These are phyloP conservation scores for Sonneratia alba DNA, from an alignment of 345 rosid species.

Conservation along the genomic window DNA sequence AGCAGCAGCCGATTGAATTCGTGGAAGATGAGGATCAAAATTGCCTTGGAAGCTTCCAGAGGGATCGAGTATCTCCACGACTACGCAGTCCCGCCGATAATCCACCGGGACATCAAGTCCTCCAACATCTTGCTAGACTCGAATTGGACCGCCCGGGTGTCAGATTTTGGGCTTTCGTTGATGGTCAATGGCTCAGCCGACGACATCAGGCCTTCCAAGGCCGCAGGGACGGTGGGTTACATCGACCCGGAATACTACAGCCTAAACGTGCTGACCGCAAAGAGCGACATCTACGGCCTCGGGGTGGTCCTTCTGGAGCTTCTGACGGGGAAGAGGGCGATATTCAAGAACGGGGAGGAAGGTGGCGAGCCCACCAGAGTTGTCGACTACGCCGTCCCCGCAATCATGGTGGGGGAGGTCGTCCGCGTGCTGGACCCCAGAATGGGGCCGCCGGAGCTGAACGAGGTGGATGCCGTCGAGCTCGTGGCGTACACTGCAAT, in stretches of 20 bases:
- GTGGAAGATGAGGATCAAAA: slow-evolving; percentile 37
- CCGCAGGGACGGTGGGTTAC: slow-evolving; percentile 47
- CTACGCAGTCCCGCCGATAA: slow-evolving; percentile 41
- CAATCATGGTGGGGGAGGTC: slow-evolving; percentile 18
- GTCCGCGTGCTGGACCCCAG: slow-evolving; percentile 24
- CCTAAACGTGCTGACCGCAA: slow-evolving; percentile 31
- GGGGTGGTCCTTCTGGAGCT: slow-evolving; percentile 40
- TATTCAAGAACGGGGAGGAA: slow-evolving; percentile 22
- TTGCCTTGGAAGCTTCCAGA: slow-evolving; percentile 36
- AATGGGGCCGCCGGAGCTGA: slow-evolving; percentile 16
- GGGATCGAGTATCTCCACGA: slow-evolving; percentile 42
- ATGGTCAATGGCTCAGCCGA: slow-evolving; percentile 28
- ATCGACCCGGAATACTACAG: slow-evolving; percentile 47
- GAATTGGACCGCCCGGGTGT: slow-evolving; percentile 33
- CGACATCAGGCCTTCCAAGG: slow-evolving; percentile 28
- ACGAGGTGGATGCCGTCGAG: slow-evolving; percentile 35
- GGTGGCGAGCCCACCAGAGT: slow-evolving; percentile 23
- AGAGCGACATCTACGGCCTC: slow-evolving; percentile 42
- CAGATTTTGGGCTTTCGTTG: slow-evolving; percentile 38
- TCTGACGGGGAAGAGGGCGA: slow-evolving; percentile 31
- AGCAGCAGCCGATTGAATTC: slow-evolving; percentile 59
- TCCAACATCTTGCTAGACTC: slow-evolving; percentile 37
- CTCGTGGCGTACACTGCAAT: slow-evolving; percentile 31
- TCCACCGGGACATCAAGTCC: slow-evolving; percentile 40
- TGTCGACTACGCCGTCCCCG: slow-evolving; percentile 31